Percentiles rank a stretch among this genome's conserved stretches.
phyloP scores from a whole-genome alignment of 768 basidiomycete genomes.

The Mycena venus region DNA sequence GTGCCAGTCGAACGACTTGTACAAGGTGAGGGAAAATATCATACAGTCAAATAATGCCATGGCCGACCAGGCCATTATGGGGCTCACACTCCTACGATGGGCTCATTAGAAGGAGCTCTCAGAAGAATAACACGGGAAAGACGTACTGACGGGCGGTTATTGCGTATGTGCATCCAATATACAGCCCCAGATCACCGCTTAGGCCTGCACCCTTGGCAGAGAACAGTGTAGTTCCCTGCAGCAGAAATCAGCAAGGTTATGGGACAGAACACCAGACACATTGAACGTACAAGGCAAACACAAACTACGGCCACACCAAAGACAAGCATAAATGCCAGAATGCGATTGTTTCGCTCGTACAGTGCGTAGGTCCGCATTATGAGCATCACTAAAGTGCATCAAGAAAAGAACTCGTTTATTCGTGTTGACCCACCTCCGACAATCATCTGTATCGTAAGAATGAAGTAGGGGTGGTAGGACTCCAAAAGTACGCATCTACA shows the following conservation, averaged over 20 bases:
- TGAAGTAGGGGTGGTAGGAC: constrained; percentile 22
- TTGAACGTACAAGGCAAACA: constrained; percentile 10
- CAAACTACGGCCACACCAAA: too few relatives aligned
- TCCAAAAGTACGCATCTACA: background rate
- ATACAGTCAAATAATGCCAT: constrained; percentile 23
- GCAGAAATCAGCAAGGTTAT: background rate
- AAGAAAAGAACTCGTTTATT: too few relatives aligned
- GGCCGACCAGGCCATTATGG: constrained; percentile 11
- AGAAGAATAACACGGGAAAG: background rate
- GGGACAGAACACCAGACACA: background rate
- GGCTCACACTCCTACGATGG: constrained; percentile 16
- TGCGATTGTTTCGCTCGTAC: constrained; percentile 8
- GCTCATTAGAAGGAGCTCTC: too few relatives aligned
- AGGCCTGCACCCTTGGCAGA: background rate
- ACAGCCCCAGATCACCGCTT: background rate
- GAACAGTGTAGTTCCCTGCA: constrained; percentile 15
- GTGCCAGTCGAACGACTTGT: background rate
- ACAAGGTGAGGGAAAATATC: constrained; percentile 26
- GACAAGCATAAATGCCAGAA: too few relatives aligned
- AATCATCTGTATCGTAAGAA: constrained; percentile 15
- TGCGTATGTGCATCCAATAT: constrained; percentile 20
- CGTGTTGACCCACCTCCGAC: too few relatives aligned
- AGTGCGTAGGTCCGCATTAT: constrained; percentile 28
- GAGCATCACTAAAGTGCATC: constrained; percentile 4
- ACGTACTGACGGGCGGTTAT: constrained; percentile 9